Evolutionary conservation across 352 stramenopile genomes (phyloP), one percentile per base, ranked within the genome.

Genomic region (Pythium phragmiticola): DNA sequence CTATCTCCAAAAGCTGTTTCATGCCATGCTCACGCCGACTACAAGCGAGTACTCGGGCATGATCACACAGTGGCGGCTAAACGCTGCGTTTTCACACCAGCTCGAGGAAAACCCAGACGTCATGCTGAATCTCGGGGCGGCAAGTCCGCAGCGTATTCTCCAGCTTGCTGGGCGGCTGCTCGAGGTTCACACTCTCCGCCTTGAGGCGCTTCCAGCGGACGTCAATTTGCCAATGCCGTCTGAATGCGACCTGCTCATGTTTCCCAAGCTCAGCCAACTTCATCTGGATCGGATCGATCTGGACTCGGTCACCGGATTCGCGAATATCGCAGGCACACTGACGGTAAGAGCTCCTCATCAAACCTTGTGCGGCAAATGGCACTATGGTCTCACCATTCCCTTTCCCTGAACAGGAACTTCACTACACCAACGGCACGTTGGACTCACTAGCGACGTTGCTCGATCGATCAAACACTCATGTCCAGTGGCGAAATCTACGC

Each of bases 1-100:
- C 19, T 66, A 66, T 39, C 60, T 66, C 14, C 60, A 60, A 19
- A 58, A 56, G 42, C 60, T 66, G 11, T 49, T 66, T 16, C 34
- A 42, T 14, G 52, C 60, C 8, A 60, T 66, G 60, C 45, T 66
- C 26, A 55, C 51, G 12, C 60, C 50, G 11, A 46, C 42, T 1
- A 42, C 13, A n/a, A 60, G 51, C 23, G 48, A 42, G 5, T 39
- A 55, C 14, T 48, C 41, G 14, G 42, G 34, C 23, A 49, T 66
- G 17, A 47, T 61, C 42, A 66, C 51, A 0, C 60, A 66, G 36
- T 66, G 60, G 60, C 21, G 60, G 30, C 60, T 66, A 30, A 61
- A 54, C 26, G 17, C 50, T 4, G 45, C 41, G 9, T 55, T 66
- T 17, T 13, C 60, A 3, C 28, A 49, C 8, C 48, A 51, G 12